Conservation (phyloP, 2,329 filamentous ascomycete genomes). For the Dothistroma septosporum region DNA sequence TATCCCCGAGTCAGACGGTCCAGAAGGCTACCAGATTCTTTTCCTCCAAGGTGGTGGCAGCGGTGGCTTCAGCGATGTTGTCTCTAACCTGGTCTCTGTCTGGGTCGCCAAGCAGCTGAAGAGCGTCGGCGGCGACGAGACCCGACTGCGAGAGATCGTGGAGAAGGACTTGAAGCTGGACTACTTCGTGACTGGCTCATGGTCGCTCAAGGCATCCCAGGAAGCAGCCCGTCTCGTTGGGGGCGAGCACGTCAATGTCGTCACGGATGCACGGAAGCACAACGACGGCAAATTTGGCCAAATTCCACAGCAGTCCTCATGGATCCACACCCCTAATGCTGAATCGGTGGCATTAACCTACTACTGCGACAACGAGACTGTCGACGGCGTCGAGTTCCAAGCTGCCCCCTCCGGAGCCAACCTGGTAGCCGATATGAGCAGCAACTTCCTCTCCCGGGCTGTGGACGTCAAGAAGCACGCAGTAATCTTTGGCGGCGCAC, state of each 20-base stretch:
- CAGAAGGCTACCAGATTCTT: slow-evolving; percentile 79
- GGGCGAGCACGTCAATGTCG: slow-evolving; percentile 74
- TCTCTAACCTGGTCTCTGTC: slow-evolving; percentile 77
- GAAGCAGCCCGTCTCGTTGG: slow-evolving; percentile 78
- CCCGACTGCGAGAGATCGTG: slow-evolving; percentile 61
- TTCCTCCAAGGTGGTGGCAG: slow-evolving; percentile 85
- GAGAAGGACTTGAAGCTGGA: slow-evolving; percentile 72
- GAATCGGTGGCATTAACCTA: slow-evolving; percentile 69
- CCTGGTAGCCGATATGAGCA: slow-evolving; percentile 89
- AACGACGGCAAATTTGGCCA: slow-evolving; percentile 73
- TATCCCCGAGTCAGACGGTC: slow-evolving; percentile 73
- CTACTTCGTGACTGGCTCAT: slow-evolving; percentile 85
- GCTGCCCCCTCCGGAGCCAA: slow-evolving; percentile 64
- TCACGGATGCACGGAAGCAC: slow-evolving; percentile 57
- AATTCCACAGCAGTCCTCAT: slow-evolving; percentile 72
- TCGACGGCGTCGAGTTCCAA: slow-evolving; percentile 89
- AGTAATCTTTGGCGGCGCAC: slow-evolving; percentile 82
- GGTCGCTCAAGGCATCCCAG: slow-evolving; percentile 83
- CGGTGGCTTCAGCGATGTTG: slow-evolving; percentile 76
- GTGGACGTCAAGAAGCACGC: slow-evolving; percentile 76
- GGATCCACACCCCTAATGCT: slow-evolving; percentile 64
- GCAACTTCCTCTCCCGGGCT: slow-evolving; percentile 80
- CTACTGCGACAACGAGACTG: slow-evolving; percentile 90
- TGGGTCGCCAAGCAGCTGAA: slow-evolving; percentile 64
- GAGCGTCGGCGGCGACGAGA: slow-evolving; percentile 50